phyloP scores from a whole-genome alignment of 2,329 filamentous ascomycete species.

The Amylocarpus encephaloides region DNA sequence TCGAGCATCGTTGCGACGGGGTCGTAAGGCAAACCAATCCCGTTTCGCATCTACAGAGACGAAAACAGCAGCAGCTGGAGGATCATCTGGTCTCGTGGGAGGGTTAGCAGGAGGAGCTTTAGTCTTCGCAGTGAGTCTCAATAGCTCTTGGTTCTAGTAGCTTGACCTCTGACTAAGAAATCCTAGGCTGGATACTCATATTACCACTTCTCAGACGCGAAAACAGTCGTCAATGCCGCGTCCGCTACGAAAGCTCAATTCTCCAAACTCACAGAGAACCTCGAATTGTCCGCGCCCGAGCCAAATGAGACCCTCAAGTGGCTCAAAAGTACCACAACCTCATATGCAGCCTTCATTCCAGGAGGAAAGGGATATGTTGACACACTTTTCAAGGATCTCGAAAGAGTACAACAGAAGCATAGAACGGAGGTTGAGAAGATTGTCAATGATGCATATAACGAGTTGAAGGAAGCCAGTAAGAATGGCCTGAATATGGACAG shows the following conservation, averaged over 20 bases:
- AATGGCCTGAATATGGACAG: constrained; percentile 56
- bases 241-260: constrained; percentile 56
- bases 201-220: constrained; percentile 45
- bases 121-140: constrained; percentile 34
- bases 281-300: constrained; percentile 45
- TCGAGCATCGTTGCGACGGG: constrained; percentile 18
- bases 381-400: constrained; percentile 62
- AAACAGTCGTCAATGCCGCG: constrained; percentile 39
- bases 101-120: constrained; percentile 43
- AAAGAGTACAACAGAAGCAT: constrained; percentile 61
- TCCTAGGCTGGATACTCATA: constrained; percentile 41
- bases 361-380: constrained; percentile 65
- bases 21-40: constrained; percentile 26
- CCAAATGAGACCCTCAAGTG: constrained; percentile 60
- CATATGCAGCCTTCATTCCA: constrained; percentile 66
- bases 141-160: background rate
- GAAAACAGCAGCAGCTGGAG: constrained; percentile 23
- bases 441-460: constrained; percentile 58
- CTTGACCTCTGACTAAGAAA: background rate
- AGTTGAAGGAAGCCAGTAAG: constrained; percentile 57
- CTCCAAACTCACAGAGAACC: constrained; percentile 38
- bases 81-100: constrained; percentile 38
- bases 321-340: constrained; percentile 59
- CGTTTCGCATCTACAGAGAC: constrained; percentile 21
- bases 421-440: constrained; percentile 64